A percentile compares a stretch with the other conserved stretches of the same genome.
Conservation (phyloP, 805 yeast species). For the Sugiyamaella marilandica region DNA sequence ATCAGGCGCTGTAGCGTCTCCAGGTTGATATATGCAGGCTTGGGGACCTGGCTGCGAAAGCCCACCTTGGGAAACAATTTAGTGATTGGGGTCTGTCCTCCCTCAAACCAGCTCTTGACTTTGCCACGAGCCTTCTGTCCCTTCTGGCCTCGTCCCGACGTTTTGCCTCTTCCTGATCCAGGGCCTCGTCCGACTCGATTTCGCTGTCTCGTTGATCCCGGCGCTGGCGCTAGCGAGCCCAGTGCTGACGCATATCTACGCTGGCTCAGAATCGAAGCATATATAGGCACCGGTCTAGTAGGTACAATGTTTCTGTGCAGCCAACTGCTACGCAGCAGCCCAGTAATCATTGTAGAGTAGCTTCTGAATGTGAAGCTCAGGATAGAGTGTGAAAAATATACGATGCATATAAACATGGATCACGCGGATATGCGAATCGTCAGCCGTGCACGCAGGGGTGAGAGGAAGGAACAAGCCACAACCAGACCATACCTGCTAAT, state of each 20-base stretch:
- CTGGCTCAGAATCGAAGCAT: not conserved
- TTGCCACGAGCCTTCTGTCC: slow-evolving; percentile 96
- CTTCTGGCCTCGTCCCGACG: slow-evolving; percentile 95
- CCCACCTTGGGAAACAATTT: slow-evolving; percentile 81
- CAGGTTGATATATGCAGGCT: slow-evolving; percentile 52
- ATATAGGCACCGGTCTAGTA: no score
- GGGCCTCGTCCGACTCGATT: slow-evolving; percentile 94
- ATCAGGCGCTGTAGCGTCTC: slow-evolving; percentile 66
- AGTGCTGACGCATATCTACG: slow-evolving; percentile 9
- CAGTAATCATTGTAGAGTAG: not conserved
- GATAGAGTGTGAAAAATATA: not conserved
- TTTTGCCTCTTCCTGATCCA: slow-evolving; percentile 80
- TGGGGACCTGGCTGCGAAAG: slow-evolving; percentile 44
- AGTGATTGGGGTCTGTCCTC: slow-evolving; percentile 95
- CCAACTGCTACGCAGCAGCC: not conserved
- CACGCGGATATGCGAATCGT: slow-evolving; percentile 1
- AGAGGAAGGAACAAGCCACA: not conserved
- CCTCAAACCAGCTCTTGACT: slow-evolving; percentile 92
- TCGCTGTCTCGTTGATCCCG: slow-evolving; percentile 31
- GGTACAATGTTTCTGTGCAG: not conserved
- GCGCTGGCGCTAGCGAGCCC: slow-evolving; percentile 29
- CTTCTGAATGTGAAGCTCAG: not conserved
- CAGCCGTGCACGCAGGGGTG: not conserved
- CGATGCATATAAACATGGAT: not conserved
- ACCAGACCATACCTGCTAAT: no score